These are phyloP conservation scores for Lipomyces starkeyi DNA, from an alignment of 805 yeast species.

Conservation along the genomic window DNA sequence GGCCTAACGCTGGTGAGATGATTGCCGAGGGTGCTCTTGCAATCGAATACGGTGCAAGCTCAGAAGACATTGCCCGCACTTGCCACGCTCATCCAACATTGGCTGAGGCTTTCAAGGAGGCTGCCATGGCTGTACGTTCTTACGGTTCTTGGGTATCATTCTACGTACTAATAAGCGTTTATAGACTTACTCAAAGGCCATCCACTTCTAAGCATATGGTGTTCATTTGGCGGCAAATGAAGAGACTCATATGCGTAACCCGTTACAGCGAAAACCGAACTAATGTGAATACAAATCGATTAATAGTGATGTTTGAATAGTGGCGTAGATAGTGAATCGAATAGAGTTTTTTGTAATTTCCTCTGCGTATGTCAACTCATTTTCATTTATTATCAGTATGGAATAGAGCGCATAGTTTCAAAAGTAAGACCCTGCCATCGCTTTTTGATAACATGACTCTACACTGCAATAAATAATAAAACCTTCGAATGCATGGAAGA, in stretches of 20 bases:
- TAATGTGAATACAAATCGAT: background rate
- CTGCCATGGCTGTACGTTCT: slow-evolving; percentile 70
- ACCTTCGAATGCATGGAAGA: background rate
- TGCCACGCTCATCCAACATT: slow-evolving; percentile 99
- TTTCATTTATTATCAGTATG: too few relatives aligned
- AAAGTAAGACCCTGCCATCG: background rate
- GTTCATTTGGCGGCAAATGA: background rate
- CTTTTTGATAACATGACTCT: background rate
- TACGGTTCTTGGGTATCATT: background rate
- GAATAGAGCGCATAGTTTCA: background rate
- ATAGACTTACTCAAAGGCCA: slow-evolving; percentile 77
- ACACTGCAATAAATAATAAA: background rate
- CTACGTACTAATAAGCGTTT: background rate
- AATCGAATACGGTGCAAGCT: slow-evolving; percentile 96
- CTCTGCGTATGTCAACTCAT: background rate
- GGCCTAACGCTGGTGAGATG: slow-evolving; percentile 99
- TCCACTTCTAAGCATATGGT: slow-evolving; percentile 61
- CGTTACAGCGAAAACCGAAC: background rate
- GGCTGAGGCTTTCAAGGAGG: slow-evolving; percentile 98
- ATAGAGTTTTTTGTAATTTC: background rate
- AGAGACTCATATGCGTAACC: background rate
- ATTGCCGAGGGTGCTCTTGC: slow-evolving; percentile 99
- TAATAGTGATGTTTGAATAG: background rate
- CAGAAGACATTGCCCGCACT: slow-evolving; percentile 96
- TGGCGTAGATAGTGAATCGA: slow-evolving; percentile 1